Conservation (phyloP, 257 asterid genomes). For the Solanum chaucha region DNA sequence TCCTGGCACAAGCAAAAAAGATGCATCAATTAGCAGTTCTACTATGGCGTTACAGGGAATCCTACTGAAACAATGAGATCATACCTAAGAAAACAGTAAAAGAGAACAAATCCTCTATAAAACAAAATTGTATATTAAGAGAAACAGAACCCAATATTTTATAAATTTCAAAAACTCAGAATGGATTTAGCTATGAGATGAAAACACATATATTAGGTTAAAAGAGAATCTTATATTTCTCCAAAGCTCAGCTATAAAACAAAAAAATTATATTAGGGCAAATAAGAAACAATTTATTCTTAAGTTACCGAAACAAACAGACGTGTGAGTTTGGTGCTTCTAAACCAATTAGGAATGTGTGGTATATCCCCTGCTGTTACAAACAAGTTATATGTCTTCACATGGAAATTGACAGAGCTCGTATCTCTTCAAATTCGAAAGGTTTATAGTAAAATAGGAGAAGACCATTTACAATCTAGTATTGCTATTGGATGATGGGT, state of each 20-base stretch:
- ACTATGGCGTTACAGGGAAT: neutral
- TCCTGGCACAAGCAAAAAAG: constrained; percentile 53
- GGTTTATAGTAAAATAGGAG: neutral
- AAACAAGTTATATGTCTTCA: neutral
- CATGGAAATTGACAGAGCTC: neutral
- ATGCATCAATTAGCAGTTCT: neutral
- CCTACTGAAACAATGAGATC: neutral
- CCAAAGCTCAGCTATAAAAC: neutral
- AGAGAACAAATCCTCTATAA: neutral
- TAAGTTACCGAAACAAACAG: neutral
- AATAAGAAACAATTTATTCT: neutral
- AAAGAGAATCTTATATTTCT: neutral
- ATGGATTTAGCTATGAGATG: neutral
- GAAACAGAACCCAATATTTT: neutral
- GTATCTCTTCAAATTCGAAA: neutral
- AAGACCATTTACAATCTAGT: neutral
- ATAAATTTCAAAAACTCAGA: neutral
- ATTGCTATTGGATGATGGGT: neutral
- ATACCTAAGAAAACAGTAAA: neutral
- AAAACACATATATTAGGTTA: neutral
- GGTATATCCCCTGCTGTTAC: neutral
- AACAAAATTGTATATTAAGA: neutral
- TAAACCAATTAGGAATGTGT: neutral
- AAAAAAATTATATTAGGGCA: neutral
- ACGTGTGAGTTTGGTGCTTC: neutral